Evolutionary conservation across 1,284 basidiomycete species (phyloP), one percentile per base, ranked within the genome.

Genomic region (Thecaphora thlaspeos): DNA sequence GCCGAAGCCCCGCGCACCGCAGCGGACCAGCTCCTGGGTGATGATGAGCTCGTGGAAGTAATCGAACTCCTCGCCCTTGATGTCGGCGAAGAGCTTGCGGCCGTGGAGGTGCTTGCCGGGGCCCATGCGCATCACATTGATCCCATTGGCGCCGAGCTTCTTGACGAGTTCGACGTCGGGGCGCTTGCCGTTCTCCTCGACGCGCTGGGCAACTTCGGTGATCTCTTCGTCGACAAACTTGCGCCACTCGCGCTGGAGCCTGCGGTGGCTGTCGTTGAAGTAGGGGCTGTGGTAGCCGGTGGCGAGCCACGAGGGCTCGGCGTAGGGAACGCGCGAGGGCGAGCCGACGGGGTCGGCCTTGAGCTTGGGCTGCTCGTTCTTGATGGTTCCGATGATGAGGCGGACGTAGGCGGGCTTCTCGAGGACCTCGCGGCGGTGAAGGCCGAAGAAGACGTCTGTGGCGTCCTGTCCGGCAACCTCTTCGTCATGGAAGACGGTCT

Each of bases 11-110:
- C 93, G 86, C 23, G 87, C 87, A 22, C 88, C 89, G 53, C 83
- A 83, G 30, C 91, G 85, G 1, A 82, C 80, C 41, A 94, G 74
- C 79, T 96, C 93, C 82, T 95, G 91, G 44, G 86, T 89, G 71
- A 94, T 83, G 49, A 76, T 87, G 46, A 88, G 62, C 80, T 90
- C 89, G 73, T 89, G 88, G 81, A 91, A 90, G 75, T 89, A 89
- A 74, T 90, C 86, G 70, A 88, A 88, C 72, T 94, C 86, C 78
- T 95, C 92, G 9, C 90, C 89, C 70, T 86, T 87, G 58, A 95
- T 87, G 5, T 88, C 93, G 55, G 85, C 84, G 83, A 92, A 88
- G 15, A 96, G 82, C 24, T 83, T 85, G 24, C 86, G 83, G 3
- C 91, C 92, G 72, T 89, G 82, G 32, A 97, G 81, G 73, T 95